Base-by-base conservation (phyloP, 1,284 basidiomycete species). In the Puccinia hordei region DNA sequence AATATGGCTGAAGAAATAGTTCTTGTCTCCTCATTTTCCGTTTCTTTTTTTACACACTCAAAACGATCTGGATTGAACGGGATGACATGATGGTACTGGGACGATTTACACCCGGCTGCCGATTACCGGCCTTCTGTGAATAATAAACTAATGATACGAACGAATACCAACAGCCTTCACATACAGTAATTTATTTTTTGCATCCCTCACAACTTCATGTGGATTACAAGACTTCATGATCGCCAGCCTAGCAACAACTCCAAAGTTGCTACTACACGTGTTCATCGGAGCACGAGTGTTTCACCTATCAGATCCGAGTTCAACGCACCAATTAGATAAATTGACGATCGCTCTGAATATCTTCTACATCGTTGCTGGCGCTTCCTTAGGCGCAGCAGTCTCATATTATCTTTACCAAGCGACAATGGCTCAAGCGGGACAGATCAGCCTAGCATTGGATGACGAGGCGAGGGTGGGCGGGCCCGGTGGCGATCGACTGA, bases 131-230 rank as follows among this genome's bases (percentile, higher is more conserved):
- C 4, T 44, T 17, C 4, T 27, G 41, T 44, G 24, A 3, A 41
- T 4, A 68, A 44, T 46, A 44, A 46, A 49, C 57, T 49, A 51
- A 22, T 44, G 27, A 24, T 33, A 10, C 51, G 19, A 27, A 35
- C n/a, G 22, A n/a, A 24, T 8, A 12, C 19, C 0, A 24, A 53
- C 63, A 79, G 77, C 77, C 8, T 79, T 79, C 57, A 79, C 77
- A n/a, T 79, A 79, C 27, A 59, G 49, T 35, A 79, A 79, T 49
- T 35, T 79, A 33, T 79, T 79, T 49, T 79, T 79, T 63, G 77
- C 77, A 44, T 79, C 77, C 68, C 77, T 79, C 2, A 79, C 77
- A n/a, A 79, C 51, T 30, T 79, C 77, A 17, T 79, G 77, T 57
- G 19, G 61, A 41, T 51, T 79, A 33, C 17, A 53, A 17, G 63